Base-by-base conservation (phyloP, 2,329 filamentous ascomycete genomes). In the Neonectria coccinea region DNA sequence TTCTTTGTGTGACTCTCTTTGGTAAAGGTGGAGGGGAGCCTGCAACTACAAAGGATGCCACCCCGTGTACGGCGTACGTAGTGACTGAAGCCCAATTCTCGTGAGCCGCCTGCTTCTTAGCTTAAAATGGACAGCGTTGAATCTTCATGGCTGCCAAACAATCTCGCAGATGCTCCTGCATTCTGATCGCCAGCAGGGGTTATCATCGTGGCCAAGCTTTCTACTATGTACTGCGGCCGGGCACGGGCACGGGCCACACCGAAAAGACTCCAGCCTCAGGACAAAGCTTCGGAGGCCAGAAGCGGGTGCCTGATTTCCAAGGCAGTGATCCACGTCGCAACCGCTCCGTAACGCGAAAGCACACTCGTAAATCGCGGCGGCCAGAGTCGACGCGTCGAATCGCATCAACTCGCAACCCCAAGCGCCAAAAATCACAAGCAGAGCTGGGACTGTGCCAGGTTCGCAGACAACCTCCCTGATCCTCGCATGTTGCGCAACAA, bases 401-500 rank as follows among this genome's bases (percentile, higher is more conserved):
- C 69, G 72, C 71, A 74, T 69, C 63, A 62, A 52, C 59, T 73
- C 70, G 70, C 71, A 74, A 65, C 56, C 51, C 60, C 61, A 45
- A 70, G 65, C 45, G 52, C 39, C 39, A 54, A 63, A 67, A 59
- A 58, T 55, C 59, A 66, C 65, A 68, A 67, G 58, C 61, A 56
- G 59, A 66, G 64, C 62, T 64, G 69, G 71, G 67, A 64, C 67
- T 72, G 74, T 60, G 65, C 64, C 57, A 62, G 62, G 59, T 66
- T 68, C 63, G 68, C 68, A 69, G 68, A 65, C 70, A 70, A 73
- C 65, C 66, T 67, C 63, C 59, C 64, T 67, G 62, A 67, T 63
- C 56, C 59, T 72, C 74, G 67, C 71, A 79, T 79, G 77, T 76
- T 73, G 79, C 79, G 79, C 78, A 70, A 67, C 48, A 67, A 75